A percentile compares a stretch with the other conserved stretches of the same genome.
phyloP scores from a whole-genome alignment of 2,329 filamentous ascomycete species.

The Colletotrichum sp. region DNA sequence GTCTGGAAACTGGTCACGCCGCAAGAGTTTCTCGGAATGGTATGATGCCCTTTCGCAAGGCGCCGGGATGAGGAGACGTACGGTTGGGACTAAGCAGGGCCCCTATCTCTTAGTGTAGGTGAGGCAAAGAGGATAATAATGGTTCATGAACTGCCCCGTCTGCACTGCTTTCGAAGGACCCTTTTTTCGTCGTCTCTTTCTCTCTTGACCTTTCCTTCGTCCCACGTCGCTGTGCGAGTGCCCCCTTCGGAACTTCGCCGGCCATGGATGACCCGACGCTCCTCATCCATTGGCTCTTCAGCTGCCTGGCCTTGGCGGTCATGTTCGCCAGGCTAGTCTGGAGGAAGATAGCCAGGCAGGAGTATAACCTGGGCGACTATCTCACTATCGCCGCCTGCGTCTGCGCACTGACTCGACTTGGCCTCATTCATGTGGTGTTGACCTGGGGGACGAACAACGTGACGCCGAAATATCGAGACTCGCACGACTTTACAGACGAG shows the following conservation, averaged over 20 bases:
- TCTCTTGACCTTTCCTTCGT: background rate
- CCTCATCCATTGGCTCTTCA: slow-evolving; percentile 29
- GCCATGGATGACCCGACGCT: slow-evolving; percentile 23
- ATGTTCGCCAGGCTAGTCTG: slow-evolving; percentile 25
- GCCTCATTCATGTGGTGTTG: slow-evolving; percentile 36
- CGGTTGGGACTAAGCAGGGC: background rate
- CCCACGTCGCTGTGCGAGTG: background rate
- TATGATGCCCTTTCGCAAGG: background rate
- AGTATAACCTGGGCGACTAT: slow-evolving; percentile 26
- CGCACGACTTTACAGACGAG: slow-evolving; percentile 28
- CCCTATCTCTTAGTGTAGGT: background rate
- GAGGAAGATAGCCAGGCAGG: slow-evolving; percentile 23
- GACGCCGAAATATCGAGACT: slow-evolving; percentile 23
- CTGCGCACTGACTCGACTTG: slow-evolving; percentile 27
- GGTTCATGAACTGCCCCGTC: slow-evolving; percentile 8
- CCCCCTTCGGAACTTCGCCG: slow-evolving; percentile 10
- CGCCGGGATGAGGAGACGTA: background rate
- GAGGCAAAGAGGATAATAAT: slow-evolving; percentile 8
- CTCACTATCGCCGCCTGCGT: slow-evolving; percentile 44
- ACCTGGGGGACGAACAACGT: slow-evolving; percentile 42
- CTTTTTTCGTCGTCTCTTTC: slow-evolving; percentile 4
- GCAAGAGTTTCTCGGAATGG: background rate
- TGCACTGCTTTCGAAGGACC: background rate
- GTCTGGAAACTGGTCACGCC: background rate
- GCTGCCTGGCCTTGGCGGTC: slow-evolving; percentile 25